phyloP scores from a whole-genome alignment of 106 monocot species.

The Acorus gramineus region DNA sequence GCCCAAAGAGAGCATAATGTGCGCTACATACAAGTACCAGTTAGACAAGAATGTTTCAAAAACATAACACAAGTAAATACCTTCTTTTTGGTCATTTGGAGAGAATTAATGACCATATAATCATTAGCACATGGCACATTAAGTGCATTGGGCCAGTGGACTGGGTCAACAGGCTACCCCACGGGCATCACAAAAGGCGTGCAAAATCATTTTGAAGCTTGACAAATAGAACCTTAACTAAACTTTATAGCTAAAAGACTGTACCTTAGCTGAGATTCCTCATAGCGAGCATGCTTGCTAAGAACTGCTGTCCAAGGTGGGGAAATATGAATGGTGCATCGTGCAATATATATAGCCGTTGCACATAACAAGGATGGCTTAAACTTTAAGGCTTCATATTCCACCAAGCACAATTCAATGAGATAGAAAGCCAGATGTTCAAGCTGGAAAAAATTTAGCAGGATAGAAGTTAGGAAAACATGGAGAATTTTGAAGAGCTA shows the following conservation, averaged over 20 bases:
- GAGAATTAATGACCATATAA: too few relatives aligned
- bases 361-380: constrained; percentile 42
- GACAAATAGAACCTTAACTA: not conserved
- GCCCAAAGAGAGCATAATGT: too few relatives aligned
- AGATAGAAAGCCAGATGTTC: constrained; percentile 47
- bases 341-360: constrained; percentile 44
- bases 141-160: too few relatives aligned
- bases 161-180: too few relatives aligned
- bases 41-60: too few relatives aligned
- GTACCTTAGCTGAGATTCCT: constrained; percentile 37
- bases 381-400: constrained; percentile 40
- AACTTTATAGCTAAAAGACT: not conserved
- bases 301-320: constrained; percentile 35
- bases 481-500: not conserved
- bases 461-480: not conserved
- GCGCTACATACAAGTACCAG: too few relatives aligned
- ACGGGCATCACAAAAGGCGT: not conserved
- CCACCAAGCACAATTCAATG: constrained; percentile 35
- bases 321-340: constrained; percentile 22
- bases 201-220: not conserved
- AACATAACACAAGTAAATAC: too few relatives aligned
- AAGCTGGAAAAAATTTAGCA: constrained; percentile 18
- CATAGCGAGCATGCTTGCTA: constrained; percentile 27
- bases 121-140: too few relatives aligned
- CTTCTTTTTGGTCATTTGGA: too few relatives aligned